Base-by-base conservation (phyloP, 2,329 filamentous ascomycete genomes). In the Ilyonectria robusta region DNA sequence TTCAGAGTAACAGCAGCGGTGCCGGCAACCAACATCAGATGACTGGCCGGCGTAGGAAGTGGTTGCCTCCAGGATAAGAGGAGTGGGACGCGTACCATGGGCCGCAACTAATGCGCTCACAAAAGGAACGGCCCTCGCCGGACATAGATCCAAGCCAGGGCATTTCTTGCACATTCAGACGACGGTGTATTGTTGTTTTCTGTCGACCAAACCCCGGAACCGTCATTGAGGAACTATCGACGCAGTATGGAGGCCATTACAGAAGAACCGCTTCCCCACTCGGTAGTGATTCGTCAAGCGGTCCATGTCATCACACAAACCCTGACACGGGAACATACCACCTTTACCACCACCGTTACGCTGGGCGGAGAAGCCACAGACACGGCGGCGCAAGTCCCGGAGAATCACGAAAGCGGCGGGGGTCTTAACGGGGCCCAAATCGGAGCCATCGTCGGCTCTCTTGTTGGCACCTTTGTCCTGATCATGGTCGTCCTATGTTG, bases 371-470 rank as follows among this genome's bases (percentile, higher is more conserved):
- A 26, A 62, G 31, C 67, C 19, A 62, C 66, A 13, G 56, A 62
- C 46, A 58, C 59, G 29, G 65, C 59, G 26, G 65, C 66, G 7
- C 56, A 53, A 40, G 23, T 23, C 9, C 33, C 47, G 11, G 62
- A 66, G 59, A 51, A 70, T 13, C 73, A 70, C 19, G 51, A 61
- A 17, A 67, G 64, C 29, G 50, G 62, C 10, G 68, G 63, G 7
- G 77, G 75, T 9, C 76, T 84, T 4, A 79, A 76, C 0, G 72
- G 78, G 29, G 76, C 71, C n/a, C 76, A 83, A 55, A 77, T 85
- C 33, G 83, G 81, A 6, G 83, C 79, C 44, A 81, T 85, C 19
- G 71, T 83, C 2, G 83, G 83, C 31, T 78, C 78, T 37, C 66
- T 84, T 2, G 73, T 82, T 11, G 82, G 78, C 2, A 70, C 80